phyloP scores from a whole-genome alignment of 176 grass and related monocot genomes.

The Bolboschoenus planiculmis region DNA sequence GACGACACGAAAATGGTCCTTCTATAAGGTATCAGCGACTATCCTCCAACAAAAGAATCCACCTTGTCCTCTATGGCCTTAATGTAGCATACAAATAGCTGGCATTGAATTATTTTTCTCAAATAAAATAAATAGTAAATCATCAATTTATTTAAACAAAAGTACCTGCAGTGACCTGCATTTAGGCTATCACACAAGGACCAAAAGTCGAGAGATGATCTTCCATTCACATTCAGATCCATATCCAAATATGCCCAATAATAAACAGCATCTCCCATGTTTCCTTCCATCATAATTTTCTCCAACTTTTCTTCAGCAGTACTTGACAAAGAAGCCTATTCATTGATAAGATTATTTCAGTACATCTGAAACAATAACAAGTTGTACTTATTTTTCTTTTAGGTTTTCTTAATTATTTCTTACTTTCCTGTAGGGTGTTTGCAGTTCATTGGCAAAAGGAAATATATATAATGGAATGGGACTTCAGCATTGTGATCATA shows the following conservation, averaged over 20 bases:
- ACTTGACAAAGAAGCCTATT: constrained; percentile 82
- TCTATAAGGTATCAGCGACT: background rate
- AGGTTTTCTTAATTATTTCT: background rate
- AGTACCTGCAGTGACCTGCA: constrained; percentile 83
- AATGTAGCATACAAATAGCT: background rate
- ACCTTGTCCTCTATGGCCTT: background rate
- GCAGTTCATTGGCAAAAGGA: constrained; percentile 2
- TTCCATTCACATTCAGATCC: constrained; percentile 17
- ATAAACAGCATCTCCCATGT: constrained; percentile 67
- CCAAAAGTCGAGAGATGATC: constrained; percentile 52
- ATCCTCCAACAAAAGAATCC: background rate
- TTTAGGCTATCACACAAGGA: constrained; percentile 72
- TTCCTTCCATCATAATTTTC: constrained; percentile 40
- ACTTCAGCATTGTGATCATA: background rate
- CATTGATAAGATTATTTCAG: background rate
- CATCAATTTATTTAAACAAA: background rate
- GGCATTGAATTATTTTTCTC: constrained; percentile 10
- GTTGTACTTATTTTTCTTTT: background rate
- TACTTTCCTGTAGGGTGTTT: background rate
- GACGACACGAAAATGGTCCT: background rate
- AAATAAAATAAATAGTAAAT: background rate
- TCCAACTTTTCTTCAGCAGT: constrained; percentile 69
- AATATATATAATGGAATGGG: background rate
- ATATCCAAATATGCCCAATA: constrained; percentile 62
- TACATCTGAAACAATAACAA: background rate